Evolutionary conservation across 352 stramenopile genomes (phyloP), one percentile per base, ranked within the genome.

Genomic region (Thalassiosira mediterranea): DNA sequence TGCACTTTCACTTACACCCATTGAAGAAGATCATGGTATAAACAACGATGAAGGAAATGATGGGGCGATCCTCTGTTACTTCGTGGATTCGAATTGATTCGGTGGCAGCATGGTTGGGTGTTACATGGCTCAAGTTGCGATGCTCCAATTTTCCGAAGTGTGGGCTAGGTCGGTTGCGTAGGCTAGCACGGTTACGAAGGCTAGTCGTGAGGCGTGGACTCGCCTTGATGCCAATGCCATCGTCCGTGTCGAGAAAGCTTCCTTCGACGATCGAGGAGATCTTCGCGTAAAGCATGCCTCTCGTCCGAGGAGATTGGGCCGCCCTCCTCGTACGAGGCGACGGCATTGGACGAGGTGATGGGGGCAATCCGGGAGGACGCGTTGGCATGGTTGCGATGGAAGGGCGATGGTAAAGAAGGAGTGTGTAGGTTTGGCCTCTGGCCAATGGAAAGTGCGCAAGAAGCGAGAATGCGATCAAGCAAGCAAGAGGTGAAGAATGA

Each of bases 21-120:
- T 66, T 66, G 38, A 66, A 66, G 26, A 66, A 66, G 8, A 66
- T 66, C 57, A 66, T 66, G 38, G 57, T 66, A 19, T 66, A 66
- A 15, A 66, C 2, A 56, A 66, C 57, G 49, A 66, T 25, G 17
- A 66, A 66, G 21, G 57, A 66, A 32, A 37, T 10, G n/a, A 61
- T 3, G 26, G 32, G 52, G 1, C 29, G 10, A 23, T 31, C 19
- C 15, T 11, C 25, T 10, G 13, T 66, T 19, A 53, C 40, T 28
- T 44, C 15, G 8, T 8, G 37, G 8, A 58, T 4, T 23, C 49
- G 49, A 34, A 58, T 58, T 4, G 49, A 44, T 44, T 44, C 37
- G 8, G 37, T 44, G 8, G 15, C 37, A 8, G 37, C 37, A 8
- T 44, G 37, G 15, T 44, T 44, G 8, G 37, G 37, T 15, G 15